Evolutionary conservation across 768 basidiomycete genomes (phyloP), one percentile per base, ranked within the genome.

Genomic region (Amyloporia xantha): DNA sequence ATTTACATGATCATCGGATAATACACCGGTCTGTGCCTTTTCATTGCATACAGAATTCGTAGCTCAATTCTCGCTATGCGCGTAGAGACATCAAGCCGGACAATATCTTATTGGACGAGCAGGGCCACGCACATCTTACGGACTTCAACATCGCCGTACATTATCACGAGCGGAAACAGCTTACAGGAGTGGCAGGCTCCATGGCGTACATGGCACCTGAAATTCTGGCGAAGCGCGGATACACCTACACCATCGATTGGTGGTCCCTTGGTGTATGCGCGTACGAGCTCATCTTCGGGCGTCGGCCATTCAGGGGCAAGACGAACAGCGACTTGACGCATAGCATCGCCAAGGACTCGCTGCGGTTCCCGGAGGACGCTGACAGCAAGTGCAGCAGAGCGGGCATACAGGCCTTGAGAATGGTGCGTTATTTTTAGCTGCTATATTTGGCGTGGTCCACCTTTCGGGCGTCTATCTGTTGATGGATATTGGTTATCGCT

Each of bases 81-180:
- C 62, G 46, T 62, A 95, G 94, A 21, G 95, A 98, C 66, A 70
- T 99, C 59, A 99, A 98, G 67, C 95, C 95, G 2, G 95, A 97
- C 68, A 97, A 98, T 65, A 92, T 99, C 55, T 81, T 99, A 15
- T 81, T 98, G 15, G 95, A 99, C 65, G 94, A 96, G 61, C 76
- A 78, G 43, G 95, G 95, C 1, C 93, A 99, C 59, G 94, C 94
- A 5, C 95, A 99, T 66, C 73, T 99, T 53, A 98, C 87, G 0
- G 95, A 99, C 65, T 96, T 99, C 69, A 99, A 99, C 65, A 99
- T 99, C 50, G 95, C 95, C 13, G 92, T 98, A 5, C 95, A 99
- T 66, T 98, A 89, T 62, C 82, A 85, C 4, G 92, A 96, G 49
- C 78, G 89, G 48, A 79, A 86, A 50, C 69, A 92, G 27, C 67